These are phyloP conservation scores for Blastobotrys apis DNA, from an alignment of 1,139 yeast genomes.

Conservation along the genomic window DNA sequence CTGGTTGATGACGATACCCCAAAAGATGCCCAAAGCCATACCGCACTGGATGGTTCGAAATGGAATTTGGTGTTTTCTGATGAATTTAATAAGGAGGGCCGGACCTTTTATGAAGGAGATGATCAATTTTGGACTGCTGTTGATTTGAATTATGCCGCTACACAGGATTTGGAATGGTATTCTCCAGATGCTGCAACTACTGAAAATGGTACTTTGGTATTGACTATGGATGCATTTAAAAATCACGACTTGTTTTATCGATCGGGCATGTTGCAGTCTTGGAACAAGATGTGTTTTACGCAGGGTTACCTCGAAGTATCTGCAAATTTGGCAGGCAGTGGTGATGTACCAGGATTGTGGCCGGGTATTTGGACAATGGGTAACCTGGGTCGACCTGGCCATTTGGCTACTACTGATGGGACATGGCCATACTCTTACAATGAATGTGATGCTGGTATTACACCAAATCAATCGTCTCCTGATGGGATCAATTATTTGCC, in stretches of 20 bases:
- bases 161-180: slow-evolving; percentile 83
- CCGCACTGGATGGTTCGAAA: slow-evolving; percentile 49
- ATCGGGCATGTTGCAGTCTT: slow-evolving; percentile 79
- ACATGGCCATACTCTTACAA: slow-evolving; percentile 88
- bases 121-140: slow-evolving; percentile 81
- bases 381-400: slow-evolving; percentile 81
- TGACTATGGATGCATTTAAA: slow-evolving; percentile 69
- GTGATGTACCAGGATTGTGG: slow-evolving; percentile 72
- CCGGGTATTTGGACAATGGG: slow-evolving; percentile 92
- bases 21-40: slow-evolving; percentile 42
- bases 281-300: slow-evolving; percentile 80
- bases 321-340: slow-evolving; percentile 67
- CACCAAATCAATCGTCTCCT: slow-evolving; percentile 79
- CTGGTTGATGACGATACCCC: slow-evolving; percentile 84
- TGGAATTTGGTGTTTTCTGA: slow-evolving; percentile 78
- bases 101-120: slow-evolving; percentile 78
- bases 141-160: slow-evolving; percentile 74
- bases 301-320: slow-evolving; percentile 70
- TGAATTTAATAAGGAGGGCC: slow-evolving; percentile 77
- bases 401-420: slow-evolving; percentile 72
- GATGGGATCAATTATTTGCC: slow-evolving; percentile 78
- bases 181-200: slow-evolving; percentile 78
- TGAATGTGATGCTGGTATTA: slow-evolving; percentile 80
- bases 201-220: slow-evolving; percentile 55
- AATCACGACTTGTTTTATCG: slow-evolving; percentile 71